Evolutionary conservation across 192 early-diverging fungal genomes (phyloP), one percentile per base, ranked within the genome.

Genomic region (Entophlyctis luteolus): DNA sequence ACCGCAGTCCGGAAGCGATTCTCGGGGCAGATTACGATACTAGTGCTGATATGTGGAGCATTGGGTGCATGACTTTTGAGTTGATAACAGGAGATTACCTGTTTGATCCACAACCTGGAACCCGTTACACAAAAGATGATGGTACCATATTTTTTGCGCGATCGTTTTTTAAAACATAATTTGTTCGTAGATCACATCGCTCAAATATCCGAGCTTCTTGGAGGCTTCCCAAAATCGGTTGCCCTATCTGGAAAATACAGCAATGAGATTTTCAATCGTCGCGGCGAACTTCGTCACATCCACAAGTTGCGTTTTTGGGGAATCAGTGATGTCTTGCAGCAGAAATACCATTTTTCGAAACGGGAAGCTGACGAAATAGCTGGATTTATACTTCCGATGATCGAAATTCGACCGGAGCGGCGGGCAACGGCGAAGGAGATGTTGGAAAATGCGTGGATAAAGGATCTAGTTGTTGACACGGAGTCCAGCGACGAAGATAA

Each of bases 1-100:
- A 98, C 70, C 87, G 96, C 58, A 90, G 88, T 6, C 96, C 96
- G 25, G 96, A 98, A 72, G 96, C 94, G 1, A 94, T 96, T 56
- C 77, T 96, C n/a, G 96, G 96, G 2, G 80, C 88, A 23, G 78
- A 83, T 36, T 98, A 95, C 88, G 89, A 92, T 34, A 63, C 87
- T 4, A 87, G 85, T 31, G 88, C 93, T 3, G 96, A 98, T 72
- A 86, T 95, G 28, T 98, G 96, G 96, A 92, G 90, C 59, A 79
- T 95, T 35, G 96, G 91, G 14, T 95, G 93, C 77, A 88, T 98
- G 80, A 74, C 84, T 0, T 98, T 98, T 73, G 95, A 98, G 77
- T 81, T 98, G 23, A 75, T 96, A 25, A 96, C 95, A 0, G 91
- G 93, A 25, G 91, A 95, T 73, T 98, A 93, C 62, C 76, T 98